Evolutionary conservation across 2,329 filamentous ascomycete species (phyloP), one percentile per base, ranked within the genome.

Genomic region (Fusarium heterosporum): DNA sequence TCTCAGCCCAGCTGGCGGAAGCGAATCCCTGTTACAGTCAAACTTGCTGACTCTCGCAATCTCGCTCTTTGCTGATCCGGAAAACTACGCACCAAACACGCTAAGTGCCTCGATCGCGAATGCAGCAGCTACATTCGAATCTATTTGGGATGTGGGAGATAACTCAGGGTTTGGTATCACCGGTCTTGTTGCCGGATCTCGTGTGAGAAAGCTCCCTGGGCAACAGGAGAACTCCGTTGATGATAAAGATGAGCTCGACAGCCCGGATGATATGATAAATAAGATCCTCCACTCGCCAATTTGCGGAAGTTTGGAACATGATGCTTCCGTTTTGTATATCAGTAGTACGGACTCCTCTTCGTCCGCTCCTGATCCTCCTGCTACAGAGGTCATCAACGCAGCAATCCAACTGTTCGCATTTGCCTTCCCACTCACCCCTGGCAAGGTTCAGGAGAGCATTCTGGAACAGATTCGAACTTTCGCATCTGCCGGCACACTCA

Each of bases 81-180:
- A 96, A 58, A 93, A 93, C 72, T 96, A 97, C 74, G 89, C 89
- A 0, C 90, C 92, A 16, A 95, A 89, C 72, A 95, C 93, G 3
- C 78, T 98, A 46, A 97, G 95, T 73, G 91, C 93, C 14, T 93
- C 94, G 0, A 97, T 99, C 73, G 95, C 95, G 17, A 96, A 90
- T 69, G 92, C 94, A 16, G 92, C 93, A 2, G 93, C 92, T 8
- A 91, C 89, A 4, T 97, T 98, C 73, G 96, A 99, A 72, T 94
- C 89, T 1, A 88, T 99, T 38, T 99, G 96, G 96, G 95, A 98
- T 65, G 87, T 97, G 8, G 91, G 90, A 10, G 96, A 99, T 76
- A 98, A 98, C 74, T 94, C 90, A 71, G 95, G 94, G 1, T 98
- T 97, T 77, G 96, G 96, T 4, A 90, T 99, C 16, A 97, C 93